Base-by-base conservation (phyloP, 1,284 basidiomycete genomes). In the Heterobasidion annosum region DNA sequence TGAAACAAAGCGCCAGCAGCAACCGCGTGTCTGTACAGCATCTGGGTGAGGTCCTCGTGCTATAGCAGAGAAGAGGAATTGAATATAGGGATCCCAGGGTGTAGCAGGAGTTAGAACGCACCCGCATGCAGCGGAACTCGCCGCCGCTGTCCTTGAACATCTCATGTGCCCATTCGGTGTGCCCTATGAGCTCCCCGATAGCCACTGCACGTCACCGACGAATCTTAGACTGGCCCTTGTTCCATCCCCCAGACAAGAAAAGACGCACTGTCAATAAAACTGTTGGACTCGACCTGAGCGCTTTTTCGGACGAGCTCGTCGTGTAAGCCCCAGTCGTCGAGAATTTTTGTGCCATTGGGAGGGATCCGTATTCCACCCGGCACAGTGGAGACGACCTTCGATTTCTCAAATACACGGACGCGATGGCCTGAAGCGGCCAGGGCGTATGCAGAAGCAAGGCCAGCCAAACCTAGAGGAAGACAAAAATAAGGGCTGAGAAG, bases 81-180 rank as follows among this genome's bases (percentile, higher is more conserved):
- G 51, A 60, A 25, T 4, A 25, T 5, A 25, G 25, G 25, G 25
- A 25, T 25, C 25, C 4, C 25, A 25, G 25, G 25, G 25, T 25
- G 25, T 25, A 25, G 25, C 25, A 3, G 10, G 10, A 10, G 15
- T 42, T 3, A 47, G 18, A 5, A 64, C 73, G 57, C 55, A 78
- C 78, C 60, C 74, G 68, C 58, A 79, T 71, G 52, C 81, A 63
- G 47, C 76, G 63, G 58, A 80, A 81, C 18, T 78, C 74, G 1
- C 74, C 79, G 6, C 80, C 80, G 0, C 75, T 73, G 56, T 81
- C 80, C 52, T 72, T 66, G 55, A 83, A 71, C 6, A 82, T 70
- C 34, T 77, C 75, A 51, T 78, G 72, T 4, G 71, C 69, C 78
- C 80, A 82, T 55, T 74, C 70, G 19, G 78, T 61, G 53, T 64